Evolutionary conservation across 208 protist genomes (phyloP).

Genomic region (Trichomonas gallinae): DNA sequence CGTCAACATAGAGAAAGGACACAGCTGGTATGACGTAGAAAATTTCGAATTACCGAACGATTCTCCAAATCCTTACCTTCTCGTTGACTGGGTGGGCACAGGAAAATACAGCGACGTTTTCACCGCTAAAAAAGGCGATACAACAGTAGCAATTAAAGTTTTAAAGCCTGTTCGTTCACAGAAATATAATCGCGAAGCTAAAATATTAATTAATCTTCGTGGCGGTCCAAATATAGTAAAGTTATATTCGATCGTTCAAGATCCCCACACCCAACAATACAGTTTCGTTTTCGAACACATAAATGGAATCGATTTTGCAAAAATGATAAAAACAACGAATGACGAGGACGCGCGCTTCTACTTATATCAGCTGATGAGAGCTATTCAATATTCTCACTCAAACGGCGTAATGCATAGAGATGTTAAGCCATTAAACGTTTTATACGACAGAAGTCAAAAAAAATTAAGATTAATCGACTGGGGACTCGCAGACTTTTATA

Average conservation of each 20-base stretch:
- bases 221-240: constrained; percentile 12
- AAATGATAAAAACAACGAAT: background rate
- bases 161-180: background rate
- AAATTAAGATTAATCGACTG: constrained; percentile 73
- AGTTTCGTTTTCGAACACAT: constrained; percentile 20
- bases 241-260: background rate
- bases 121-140: background rate
- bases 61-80: background rate
- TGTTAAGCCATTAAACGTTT: constrained; percentile 96
- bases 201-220: background rate
- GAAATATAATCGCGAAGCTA: constrained; percentile 20
- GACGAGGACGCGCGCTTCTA: background rate
- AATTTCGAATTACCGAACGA: background rate
- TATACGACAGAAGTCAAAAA: constrained; percentile 87
- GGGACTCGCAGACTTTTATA: constrained; percentile 96
- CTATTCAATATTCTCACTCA: background rate
- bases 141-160: background rate
- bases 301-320: background rate
- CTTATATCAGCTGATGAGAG: background rate
- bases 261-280: background rate
- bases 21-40: background rate
- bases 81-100: background rate
- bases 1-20: background rate
- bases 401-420: constrained; percentile 96
- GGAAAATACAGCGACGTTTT: constrained; percentile 23